Evolutionary conservation across 345 rosid species (phyloP), one percentile per base, ranked within the genome.

Genomic region (Rubroshorea leprosula): DNA sequence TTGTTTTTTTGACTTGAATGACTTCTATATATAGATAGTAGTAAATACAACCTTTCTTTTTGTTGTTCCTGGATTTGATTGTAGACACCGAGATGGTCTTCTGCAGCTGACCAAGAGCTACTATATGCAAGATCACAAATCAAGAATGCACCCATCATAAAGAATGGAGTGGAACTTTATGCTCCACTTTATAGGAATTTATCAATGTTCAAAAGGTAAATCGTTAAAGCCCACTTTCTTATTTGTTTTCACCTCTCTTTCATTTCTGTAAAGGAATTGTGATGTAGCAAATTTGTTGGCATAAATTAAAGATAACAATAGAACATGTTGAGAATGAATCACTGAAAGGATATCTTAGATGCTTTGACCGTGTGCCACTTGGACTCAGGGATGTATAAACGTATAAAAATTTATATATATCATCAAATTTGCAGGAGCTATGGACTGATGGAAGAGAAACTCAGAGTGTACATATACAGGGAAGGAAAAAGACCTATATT

Each of bases 401-500:
- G 25, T 55, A 27, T 70, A 31, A 50, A 58, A 1, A 38, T 22
- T 23, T 51, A 23, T n/a, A n/a, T n/a, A n/a, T 60, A 23, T 22
- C 26, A 19, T 51, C 25, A 53, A 49, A 52, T 59, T 66, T 64
- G 77, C 77, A 92, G 98, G 93, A 92, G 98, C 78, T 89, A 92
- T 63, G 89, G 86, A 54, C 72, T 92, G 58, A 92, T 92, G 97
- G 95, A 92, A 81, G 68, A 74, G 38, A 81, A 57, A 63, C 87
- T 92, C 56, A 89, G 80, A 74, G 89, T 92, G 16, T 89, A 92
- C 50, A 54, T 92, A 43, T 92, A 92, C 74, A 77, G 54, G 74
- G 98, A 92, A 78, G 98, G 98, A 57, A 77, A 74, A 71, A 80
- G 63, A 68, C 97, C 98, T 0, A 69, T 92, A 54, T 23, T 92